Evolutionary conservation across 2,329 filamentous ascomycete genomes (phyloP), one percentile per base, ranked within the genome.

Genomic region (Penicillium sp.): DNA sequence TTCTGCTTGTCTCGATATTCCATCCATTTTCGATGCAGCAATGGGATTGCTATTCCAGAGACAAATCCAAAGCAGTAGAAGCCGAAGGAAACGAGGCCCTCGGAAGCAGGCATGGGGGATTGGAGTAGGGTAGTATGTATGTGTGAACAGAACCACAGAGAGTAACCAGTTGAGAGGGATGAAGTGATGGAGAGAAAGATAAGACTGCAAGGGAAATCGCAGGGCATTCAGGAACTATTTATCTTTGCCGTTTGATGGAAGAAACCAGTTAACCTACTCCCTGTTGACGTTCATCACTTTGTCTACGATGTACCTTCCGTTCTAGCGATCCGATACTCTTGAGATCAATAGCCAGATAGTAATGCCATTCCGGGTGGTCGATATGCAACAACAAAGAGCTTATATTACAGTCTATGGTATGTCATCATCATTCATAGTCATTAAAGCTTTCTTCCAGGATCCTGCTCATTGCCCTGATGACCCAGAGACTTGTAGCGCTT

Each of bases 401-500:
- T 67, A 66, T 64, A 60, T 61, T 69, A 67, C 67, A 67, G 50
- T 61, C 60, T 68, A 65, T 39, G 52, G 20, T 20, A 20, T 20
- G 60, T 71, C 69, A 68, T 71, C 60, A 67, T 72, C 61, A 67
- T 54, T 64, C 60, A 65, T 66, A 59, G 64, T 71, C 66, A 69
- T 70, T 66, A 67, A 63, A 63, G 49, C 56, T 45, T n/a, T 41
- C 17, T 31, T 31, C 28, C 28, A 31, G 28, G 53, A 42, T 22
- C 35, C 17, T 15, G 25, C 57, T 58, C 62, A 65, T 54, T 64
- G 54, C 38, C 58, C 54, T 39, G 61, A 63, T 34, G 60, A 55
- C 51, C 66, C 68, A 28, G 73, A 76, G 42, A 77, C 67, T 43
- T 71, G 65, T 43, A 77, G 60, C n/a, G 69, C 67, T 48, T 68